Evolutionary conservation across 257 asterid species (phyloP).

Genomic region (Buddleja alternifolia): DNA sequence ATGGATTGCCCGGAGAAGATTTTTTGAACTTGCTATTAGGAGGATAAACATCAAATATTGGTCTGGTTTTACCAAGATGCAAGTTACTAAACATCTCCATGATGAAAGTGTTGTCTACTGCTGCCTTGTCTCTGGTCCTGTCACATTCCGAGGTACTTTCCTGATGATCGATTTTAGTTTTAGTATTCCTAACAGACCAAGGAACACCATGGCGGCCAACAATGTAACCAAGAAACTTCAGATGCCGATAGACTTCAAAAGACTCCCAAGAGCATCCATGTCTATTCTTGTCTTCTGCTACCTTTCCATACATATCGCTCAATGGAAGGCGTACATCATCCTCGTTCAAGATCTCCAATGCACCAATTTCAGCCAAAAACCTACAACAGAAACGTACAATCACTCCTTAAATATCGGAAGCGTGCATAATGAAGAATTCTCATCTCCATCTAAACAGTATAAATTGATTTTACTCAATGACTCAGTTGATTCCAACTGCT

Average conservation of each 20-base stretch:
- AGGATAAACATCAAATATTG: conserved; percentile 66
- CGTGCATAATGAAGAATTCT: neutral
- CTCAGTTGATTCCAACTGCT: conserved; percentile 8
- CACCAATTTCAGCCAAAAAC: conserved; percentile 81
- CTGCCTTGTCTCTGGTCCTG: conserved; percentile 19
- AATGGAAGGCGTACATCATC: conserved; percentile 47
- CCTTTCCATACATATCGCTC: conserved; percentile 51
- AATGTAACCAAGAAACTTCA: conserved; percentile 82
- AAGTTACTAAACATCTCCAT: conserved; percentile 43
- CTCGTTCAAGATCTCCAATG: conserved; percentile 45
- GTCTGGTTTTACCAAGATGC: conserved; percentile 54
- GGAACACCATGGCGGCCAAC: conserved; percentile 69
- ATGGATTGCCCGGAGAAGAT: conserved; percentile 74
- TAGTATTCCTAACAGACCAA: conserved; percentile 60
- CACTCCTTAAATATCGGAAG: conserved; percentile 19
- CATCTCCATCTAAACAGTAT: neutral
- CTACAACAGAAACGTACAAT: conserved; percentile 36
- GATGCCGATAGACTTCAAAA: conserved; percentile 71
- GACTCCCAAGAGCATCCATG: conserved; percentile 72
- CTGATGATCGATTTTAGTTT: conserved; percentile 14
- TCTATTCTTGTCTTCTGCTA: conserved; percentile 46
- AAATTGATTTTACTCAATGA: too few species aligned
- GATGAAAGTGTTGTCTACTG: conserved; percentile 30
- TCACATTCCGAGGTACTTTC: conserved; percentile 27
- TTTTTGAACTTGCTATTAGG: conserved; percentile 86